Base-by-base conservation (phyloP, 2,329 filamentous ascomycete species). In the Orbilia oligospora region DNA sequence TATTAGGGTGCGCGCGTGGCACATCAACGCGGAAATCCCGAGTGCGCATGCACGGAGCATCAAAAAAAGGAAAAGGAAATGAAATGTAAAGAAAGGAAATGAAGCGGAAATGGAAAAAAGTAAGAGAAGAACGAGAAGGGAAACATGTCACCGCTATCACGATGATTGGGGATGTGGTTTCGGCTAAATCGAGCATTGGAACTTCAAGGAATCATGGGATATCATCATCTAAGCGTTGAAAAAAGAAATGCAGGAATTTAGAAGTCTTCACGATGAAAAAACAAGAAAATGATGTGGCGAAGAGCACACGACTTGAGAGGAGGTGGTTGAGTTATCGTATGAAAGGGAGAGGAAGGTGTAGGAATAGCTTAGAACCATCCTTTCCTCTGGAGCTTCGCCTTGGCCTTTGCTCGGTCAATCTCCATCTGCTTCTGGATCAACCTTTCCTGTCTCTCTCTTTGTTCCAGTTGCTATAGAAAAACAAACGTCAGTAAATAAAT, bases 341-440 rank as follows among this genome's bases (percentile, higher is more conserved):
- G 61, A 16, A 48, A 44, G 38, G 44, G 16, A 44, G 18, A 38
- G 16, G 8, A 33, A 20, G 10, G 8, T 24, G 5, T 51, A 18
- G 3, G 27, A 24, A 27, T 46, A 36, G 20, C 44, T 66, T 53
- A 78, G 55, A 78, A 78, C 46, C 63, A 78, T 20, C 75, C 75
- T 46, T 78, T 78, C 27, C 75, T 71, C 53, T 68, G 63, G 63
- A 78, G 68, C 48, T 78, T 78, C 14, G 48, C 36, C 33, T 65
- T 72, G 27, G 75, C 75, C 63, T 72, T 78, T 10, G 49, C 51
- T n/a, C 68, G 53, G n/a, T 71, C 53, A 5, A 48, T 18, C 20
- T 78, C 68, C 68, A 78, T 68, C 22, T 78, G 63, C 53, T 51
- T 56, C 44, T 46, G 49, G 10, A 71, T 78, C 48, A 71, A 20